Conservation (phyloP, 768 basidiomycete genomes). For the Lactarius hatsudake region DNA sequence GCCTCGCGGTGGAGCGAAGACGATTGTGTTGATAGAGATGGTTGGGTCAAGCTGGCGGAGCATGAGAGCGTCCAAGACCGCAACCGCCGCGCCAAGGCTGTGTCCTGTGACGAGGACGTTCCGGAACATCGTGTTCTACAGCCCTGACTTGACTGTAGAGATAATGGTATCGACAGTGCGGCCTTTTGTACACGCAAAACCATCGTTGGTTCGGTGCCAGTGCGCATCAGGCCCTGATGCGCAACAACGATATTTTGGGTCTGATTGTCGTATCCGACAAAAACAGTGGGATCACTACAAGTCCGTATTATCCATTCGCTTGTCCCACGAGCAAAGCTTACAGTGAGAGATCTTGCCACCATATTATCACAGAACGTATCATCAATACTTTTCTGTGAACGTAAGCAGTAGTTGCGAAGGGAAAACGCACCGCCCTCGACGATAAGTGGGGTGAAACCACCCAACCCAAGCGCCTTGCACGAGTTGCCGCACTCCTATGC, state of each 20-base stretch:
- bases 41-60: constrained; percentile 39
- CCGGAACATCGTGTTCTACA: constrained; percentile 33
- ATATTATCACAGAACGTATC: constrained; percentile 27
- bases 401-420: background rate
- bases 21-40: constrained; percentile 36
- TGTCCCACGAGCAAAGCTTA: constrained; percentile 15
- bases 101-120: constrained; percentile 47
- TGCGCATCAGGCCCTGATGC: no score
- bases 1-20: constrained; percentile 45
- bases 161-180: constrained; percentile 39
- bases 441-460: constrained; percentile 31
- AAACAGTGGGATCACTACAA: constrained; percentile 30
- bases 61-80: constrained; percentile 45
- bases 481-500: constrained; percentile 38
- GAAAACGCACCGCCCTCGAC: constrained; percentile 37
- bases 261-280: constrained; percentile 38
- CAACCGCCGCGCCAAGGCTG: constrained; percentile 47
- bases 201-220: constrained; percentile 37
- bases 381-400: background rate
- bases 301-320: background rate
- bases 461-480: constrained; percentile 34
- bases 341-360: constrained; percentile 34
- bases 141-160: constrained; percentile 33
- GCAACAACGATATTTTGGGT: constrained; percentile 40
- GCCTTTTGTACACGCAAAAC: constrained; percentile 41